Conservation (phyloP, 1,139 yeast genomes). For the Scheffersomyces illinoinensis region DNA sequence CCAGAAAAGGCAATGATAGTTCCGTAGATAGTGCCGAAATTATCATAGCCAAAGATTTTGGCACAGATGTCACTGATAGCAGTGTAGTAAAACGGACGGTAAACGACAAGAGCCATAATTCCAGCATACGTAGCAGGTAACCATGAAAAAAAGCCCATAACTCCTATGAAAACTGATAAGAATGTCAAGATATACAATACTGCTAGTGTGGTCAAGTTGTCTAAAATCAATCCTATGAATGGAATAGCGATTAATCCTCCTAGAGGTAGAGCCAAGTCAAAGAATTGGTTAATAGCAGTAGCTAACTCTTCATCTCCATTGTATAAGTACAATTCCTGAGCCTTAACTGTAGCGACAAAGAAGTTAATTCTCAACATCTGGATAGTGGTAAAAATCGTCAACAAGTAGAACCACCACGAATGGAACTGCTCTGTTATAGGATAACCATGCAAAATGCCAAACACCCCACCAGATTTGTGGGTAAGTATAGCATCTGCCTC, state of each 20-base stretch:
- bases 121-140: constrained; percentile 60
- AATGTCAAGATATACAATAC: constrained; percentile 54
- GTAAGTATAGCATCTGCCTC: constrained; percentile 59
- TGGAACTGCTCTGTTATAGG: constrained; percentile 62
- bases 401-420: constrained; percentile 77
- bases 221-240: constrained; percentile 78
- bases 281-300: constrained; percentile 62
- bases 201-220: constrained; percentile 65
- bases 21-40: constrained; percentile 93
- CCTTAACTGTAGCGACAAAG: constrained; percentile 82
- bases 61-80: constrained; percentile 90
- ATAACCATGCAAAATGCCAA: constrained; percentile 79
- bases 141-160: constrained; percentile 61
- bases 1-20: constrained; percentile 82
- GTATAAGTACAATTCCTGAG: constrained; percentile 74
- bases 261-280: constrained; percentile 81
- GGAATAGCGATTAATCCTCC: constrained; percentile 89
- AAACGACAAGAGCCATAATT: constrained; percentile 70
- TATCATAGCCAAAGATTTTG: constrained; percentile 88
- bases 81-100: constrained; percentile 90
- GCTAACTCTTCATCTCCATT: constrained; percentile 53
- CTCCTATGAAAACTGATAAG: constrained; percentile 63
- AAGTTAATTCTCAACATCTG: constrained; percentile 91
- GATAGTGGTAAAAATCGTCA: constrained; percentile 76
- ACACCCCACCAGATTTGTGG: constrained; percentile 67